These are phyloP conservation scores for Aspergillus eucalypticola DNA, from an alignment of 2,329 filamentous ascomycete species.

Conservation along the genomic window DNA sequence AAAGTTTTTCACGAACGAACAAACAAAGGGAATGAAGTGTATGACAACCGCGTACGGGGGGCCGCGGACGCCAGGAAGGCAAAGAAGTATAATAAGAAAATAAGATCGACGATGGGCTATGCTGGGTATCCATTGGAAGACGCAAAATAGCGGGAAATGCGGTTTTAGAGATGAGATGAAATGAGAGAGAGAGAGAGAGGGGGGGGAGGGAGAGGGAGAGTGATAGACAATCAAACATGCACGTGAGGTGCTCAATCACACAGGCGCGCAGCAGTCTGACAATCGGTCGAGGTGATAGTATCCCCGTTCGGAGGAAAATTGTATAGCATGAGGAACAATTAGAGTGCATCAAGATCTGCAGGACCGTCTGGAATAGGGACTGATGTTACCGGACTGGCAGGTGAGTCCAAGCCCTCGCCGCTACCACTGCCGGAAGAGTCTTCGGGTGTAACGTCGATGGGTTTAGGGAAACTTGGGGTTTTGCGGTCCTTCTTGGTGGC, in stretches of 20 bases:
- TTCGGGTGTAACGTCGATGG: slow-evolving; percentile 18
- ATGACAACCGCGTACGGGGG: neutral
- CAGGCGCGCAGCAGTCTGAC: neutral
- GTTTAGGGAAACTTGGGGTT: slow-evolving; percentile 9
- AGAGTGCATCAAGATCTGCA: neutral
- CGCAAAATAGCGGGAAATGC: slow-evolving; percentile 4
- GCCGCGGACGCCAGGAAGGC: neutral
- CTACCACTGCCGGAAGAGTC: slow-evolving; percentile 35
- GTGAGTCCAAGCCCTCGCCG: slow-evolving; percentile 30
- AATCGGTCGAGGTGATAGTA: neutral
- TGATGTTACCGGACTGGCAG: slow-evolving; percentile 20
- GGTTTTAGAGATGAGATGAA: neutral
- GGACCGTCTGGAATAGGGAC: slow-evolving; percentile 10
- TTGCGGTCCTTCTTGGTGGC: slow-evolving; percentile 10
- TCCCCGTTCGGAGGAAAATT: neutral
- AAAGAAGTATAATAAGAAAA: neutral
- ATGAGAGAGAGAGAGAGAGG: no score
- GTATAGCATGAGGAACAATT: neutral
- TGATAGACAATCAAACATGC: neutral
- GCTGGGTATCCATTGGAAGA: slow-evolving; percentile 18
- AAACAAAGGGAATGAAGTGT: neutral
- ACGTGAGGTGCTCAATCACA: neutral
- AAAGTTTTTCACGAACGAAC: no score
- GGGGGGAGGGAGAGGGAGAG: neutral
- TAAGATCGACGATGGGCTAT: slow-evolving; percentile 12